A percentile compares a stretch with the other conserved stretches of the same genome.
Evolutionary conservation across 495 filamentous ascomycete species (phyloP).

Genomic region (Podospora didyma): DNA sequence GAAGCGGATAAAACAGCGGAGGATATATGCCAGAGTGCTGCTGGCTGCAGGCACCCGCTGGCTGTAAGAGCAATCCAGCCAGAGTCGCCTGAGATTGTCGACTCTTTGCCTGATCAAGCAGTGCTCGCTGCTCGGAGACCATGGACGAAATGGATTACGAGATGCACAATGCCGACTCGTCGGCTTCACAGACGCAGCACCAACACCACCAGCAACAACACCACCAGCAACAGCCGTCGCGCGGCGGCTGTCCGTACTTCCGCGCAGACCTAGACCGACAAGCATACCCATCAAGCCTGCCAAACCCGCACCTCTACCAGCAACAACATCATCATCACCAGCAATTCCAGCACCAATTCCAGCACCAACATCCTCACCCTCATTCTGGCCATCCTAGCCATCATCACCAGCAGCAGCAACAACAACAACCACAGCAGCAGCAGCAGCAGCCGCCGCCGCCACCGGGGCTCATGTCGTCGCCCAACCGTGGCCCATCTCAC

Average conservation of each 20-base stretch:
- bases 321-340: constrained; percentile 6
- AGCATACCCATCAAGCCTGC: neutral
- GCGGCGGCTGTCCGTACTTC: neutral
- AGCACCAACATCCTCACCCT: neutral
- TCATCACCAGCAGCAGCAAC: constrained; percentile 1
- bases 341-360: neutral
- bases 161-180: constrained; percentile 15
- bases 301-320: constrained; percentile 1
- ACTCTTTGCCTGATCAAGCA: neutral
- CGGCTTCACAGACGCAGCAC: neutral
- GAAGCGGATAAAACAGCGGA: no score
- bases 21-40: no score
- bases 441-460: constrained; percentile 2
- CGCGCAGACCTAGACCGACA: no score
- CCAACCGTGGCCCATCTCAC: neutral
- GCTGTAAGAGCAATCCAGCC: no score
- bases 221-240: neutral
- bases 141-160: constrained; percentile 23
- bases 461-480: neutral
- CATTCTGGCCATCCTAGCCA: neutral
- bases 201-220: neutral
- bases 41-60: no score
- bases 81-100: no score
- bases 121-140: neutral
- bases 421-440: constrained; percentile 1